Evolutionary conservation across 495 filamentous ascomycete species (phyloP), one percentile per base, ranked within the genome.

Genomic region (Neurospora sp.): DNA sequence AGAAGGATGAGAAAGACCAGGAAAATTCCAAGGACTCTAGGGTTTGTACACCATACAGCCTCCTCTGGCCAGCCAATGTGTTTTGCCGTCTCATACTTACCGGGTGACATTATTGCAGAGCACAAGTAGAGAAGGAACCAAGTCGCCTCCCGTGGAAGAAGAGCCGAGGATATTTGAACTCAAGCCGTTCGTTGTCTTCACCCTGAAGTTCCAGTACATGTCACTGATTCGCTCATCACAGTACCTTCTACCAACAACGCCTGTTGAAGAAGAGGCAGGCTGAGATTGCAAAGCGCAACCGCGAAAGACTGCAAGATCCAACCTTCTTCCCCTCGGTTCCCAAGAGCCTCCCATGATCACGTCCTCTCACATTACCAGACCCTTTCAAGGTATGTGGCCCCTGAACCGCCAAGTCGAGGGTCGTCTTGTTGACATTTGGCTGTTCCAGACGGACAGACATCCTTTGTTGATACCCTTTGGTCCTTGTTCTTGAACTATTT

Each of bases 201-300:
- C 48, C 68, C 48, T 42, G 27, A 31, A 7, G 42, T 18, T 16
- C 27, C 46, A 20, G 12, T 5, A 12, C 31, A 31, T 35, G 11
- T 61, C 35, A 59, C 41, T 41, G 39, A 72, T 75, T 35, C 5
- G 18, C 0, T 12, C 7, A 48, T 11, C 44, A 65, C 78, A 96
- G 93, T 78, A 89, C 89, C 39, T 96, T 98, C 79, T 96, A 93
- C 79, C 92, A 96, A 72, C 92, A 91, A 82, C 90, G 95, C 22
- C 77, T 97, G 69, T 90, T 93, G 76, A 90, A 90, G 71, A 89
- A 93, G 78, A 88, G 91, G 69, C 92, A 92, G 79, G 88, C 87
- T 16, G 94, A 97, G 79, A 86, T 92, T 69, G 90, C 93, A 38
- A 95, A 90, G 79, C 86, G 92, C 39, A 97, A 95, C 78, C 87